Evolutionary conservation across 371 early-diverging fungal genomes (phyloP).

Genomic region (Mortierella sp.): DNA sequence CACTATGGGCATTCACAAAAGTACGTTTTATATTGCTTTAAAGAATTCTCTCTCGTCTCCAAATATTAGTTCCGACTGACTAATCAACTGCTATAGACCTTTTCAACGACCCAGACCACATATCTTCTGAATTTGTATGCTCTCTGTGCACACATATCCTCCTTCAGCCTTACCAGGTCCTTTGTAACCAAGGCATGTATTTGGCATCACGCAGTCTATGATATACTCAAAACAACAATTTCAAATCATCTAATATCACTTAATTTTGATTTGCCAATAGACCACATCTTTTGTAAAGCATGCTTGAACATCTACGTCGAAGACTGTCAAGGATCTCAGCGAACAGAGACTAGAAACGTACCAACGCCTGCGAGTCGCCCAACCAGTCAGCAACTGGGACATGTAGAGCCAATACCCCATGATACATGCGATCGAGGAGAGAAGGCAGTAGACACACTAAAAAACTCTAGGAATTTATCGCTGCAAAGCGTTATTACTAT

Average conservation of each 20-base stretch:
- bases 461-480: neutral
- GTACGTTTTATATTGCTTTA: neutral
- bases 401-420: no score
- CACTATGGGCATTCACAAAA: slow-evolving; percentile 32
- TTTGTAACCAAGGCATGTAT: slow-evolving; percentile 33
- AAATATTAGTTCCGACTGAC: neutral
- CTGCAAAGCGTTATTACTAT: neutral
- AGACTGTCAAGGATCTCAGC: slow-evolving; percentile 1
- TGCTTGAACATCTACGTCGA: slow-evolving; percentile 36
- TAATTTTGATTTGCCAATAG: neutral
- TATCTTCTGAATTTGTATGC: slow-evolving; percentile 27
- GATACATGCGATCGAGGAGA: neutral
- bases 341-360: neutral
- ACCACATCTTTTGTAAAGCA: slow-evolving; percentile 51
- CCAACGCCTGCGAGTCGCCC: neutral
- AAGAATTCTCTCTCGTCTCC: neutral
- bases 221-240: neutral
- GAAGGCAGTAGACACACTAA: neutral
- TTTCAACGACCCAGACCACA: slow-evolving; percentile 18
- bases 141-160: slow-evolving; percentile 32
- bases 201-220: neutral
- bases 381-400: neutral
- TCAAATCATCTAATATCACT: neutral
- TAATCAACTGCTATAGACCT: slow-evolving; percentile 19
- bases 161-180: slow-evolving; percentile 38